These are phyloP conservation scores for Cyberlindnera maclurae DNA, from an alignment of 805 yeast species.

Conservation along the genomic window DNA sequence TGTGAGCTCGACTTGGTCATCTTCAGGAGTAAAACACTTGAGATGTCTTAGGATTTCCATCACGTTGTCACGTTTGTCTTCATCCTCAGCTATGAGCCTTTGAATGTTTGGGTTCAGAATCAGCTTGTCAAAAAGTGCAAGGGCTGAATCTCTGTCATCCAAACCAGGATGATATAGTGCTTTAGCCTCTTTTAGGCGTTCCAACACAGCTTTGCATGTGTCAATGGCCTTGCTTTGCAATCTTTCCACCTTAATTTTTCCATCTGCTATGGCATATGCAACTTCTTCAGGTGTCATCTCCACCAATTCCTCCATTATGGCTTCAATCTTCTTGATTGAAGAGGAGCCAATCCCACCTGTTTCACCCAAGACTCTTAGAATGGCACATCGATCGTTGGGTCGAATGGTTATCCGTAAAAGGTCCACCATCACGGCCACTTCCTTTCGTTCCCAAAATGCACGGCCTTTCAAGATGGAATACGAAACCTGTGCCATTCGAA, in stretches of 20 bases:
- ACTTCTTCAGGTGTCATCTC: constrained; percentile 9
- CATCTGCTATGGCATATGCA: constrained; percentile 2
- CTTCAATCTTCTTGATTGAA: constrained; percentile 5
- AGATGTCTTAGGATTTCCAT: constrained; percentile 34
- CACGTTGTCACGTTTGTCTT: constrained; percentile 30
- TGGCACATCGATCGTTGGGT: constrained; percentile 53
- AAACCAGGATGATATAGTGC: not conserved
- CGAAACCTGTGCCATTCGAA: constrained; percentile 51
- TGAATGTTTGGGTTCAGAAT: not conserved
- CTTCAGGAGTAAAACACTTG: constrained; percentile 27
- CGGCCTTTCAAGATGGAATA: constrained; percentile 64
- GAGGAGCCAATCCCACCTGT: constrained; percentile 54
- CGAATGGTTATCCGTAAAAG: constrained; percentile 57
- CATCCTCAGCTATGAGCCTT: constrained; percentile 17
- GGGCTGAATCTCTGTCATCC: constrained; percentile 1
- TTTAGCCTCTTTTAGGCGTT: not conserved
- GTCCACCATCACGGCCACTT: constrained; percentile 55
- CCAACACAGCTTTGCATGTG: constrained; percentile 2
- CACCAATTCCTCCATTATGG: constrained; percentile 5
- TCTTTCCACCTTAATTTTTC: constrained; percentile 3
- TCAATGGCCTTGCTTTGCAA: constrained; percentile 4
- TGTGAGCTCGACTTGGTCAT: constrained; percentile 7
- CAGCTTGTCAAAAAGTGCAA: constrained; percentile 14
- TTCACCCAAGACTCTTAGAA: constrained; percentile 36
- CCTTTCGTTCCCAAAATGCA: constrained; percentile 75